Percentiles rank a stretch among this genome's conserved stretches.
Evolutionary conservation across 2,329 filamentous ascomycete genomes (phyloP).

Genomic region (Aspergillus sp.): DNA sequence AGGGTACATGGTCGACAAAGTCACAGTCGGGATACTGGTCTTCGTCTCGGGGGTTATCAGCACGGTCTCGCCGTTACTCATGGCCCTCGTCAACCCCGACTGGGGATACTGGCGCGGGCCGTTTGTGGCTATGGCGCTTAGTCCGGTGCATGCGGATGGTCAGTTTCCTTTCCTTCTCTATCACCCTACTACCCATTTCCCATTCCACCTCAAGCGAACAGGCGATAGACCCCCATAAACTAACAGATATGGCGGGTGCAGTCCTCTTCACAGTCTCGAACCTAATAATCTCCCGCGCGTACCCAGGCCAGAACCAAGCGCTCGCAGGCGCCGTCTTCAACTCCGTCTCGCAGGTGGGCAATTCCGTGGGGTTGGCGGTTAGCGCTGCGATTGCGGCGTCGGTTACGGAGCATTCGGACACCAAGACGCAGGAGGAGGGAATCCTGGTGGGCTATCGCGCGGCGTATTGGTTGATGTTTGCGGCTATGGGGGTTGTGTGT

Average conservation of each 20-base stretch:
- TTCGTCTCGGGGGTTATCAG: constrained; percentile 42
- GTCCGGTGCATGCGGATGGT: constrained; percentile 50
- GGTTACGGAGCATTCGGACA: constrained; percentile 45
- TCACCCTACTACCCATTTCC: constrained; percentile 35
- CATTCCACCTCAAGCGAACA: no score
- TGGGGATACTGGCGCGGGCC: constrained; percentile 55
- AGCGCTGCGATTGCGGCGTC: constrained; percentile 49
- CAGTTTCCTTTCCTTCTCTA: neutral
- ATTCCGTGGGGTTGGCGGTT: constrained; percentile 56
- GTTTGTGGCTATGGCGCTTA: constrained; percentile 51
- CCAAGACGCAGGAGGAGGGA: neutral
- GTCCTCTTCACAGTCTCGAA: constrained; percentile 60
- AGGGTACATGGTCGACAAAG: constrained; percentile 51
- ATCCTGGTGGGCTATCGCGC: constrained; percentile 5
- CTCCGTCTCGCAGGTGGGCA: constrained; percentile 59
- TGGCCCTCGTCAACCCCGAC: constrained; percentile 50
- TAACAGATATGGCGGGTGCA: neutral
- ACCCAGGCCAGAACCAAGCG: constrained; percentile 59
- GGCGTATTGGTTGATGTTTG: constrained; percentile 18
- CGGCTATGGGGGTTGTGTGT: constrained; percentile 14
- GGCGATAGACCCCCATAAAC: no score
- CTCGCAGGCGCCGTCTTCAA: constrained; percentile 66
- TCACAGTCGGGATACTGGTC: constrained; percentile 50
- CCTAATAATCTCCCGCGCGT: constrained; percentile 59
- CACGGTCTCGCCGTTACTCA: constrained; percentile 47